Evolutionary conservation across 805 yeast genomes (phyloP), one percentile per base, ranked within the genome.

Genomic region (Saccharomycopsis fermentans): DNA sequence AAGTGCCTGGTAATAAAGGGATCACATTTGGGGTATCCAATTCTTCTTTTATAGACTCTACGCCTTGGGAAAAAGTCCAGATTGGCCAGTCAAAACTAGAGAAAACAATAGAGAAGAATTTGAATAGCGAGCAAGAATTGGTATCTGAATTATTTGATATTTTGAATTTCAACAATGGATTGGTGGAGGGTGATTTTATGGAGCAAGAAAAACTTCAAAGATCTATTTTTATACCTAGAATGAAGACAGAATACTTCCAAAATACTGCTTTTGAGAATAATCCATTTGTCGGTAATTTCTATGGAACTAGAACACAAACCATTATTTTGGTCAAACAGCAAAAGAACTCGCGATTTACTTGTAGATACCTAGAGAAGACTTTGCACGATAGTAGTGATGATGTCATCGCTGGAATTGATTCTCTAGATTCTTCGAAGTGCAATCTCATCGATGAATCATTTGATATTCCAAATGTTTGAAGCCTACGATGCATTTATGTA

Each of bases 271-370:
- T 60, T 32, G 58, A 55, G 14, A 59, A 63, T 16, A 56, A 55
- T 50, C 59, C 63, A 19, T 64, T 70, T n/a, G 70, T 75, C 16
- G 89, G 90, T 0, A 69, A 74, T 24, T 82, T 75, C 65, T 91
- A 90, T 67, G 97, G 97, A 0, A 90, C 97, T 0, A 73, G 97
- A 57, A 87, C 96, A 0, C 96, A 90, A 68, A 89, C 96, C 0
- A 79, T 90, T 1, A 75, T 90, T 3, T 64, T 88, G 24, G 75
- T 87, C 9, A 81, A 80, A 65, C 77, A 74, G 40, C 59, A 66
- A 43, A 76, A 87, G 65, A 58, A 71, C 39, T 4, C 6, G 11
- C 50, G n/a, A 12, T 21, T 43, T 16, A 61, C 58, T 12, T 70
- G 86, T 21, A 77, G 78, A 54, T 87, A 86, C 68, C 72, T 79